A percentile compares a stretch with the other conserved stretches of the same genome.
Conservation (phyloP, 2,329 filamentous ascomycete species). For the Aspergillus glaucus region DNA sequence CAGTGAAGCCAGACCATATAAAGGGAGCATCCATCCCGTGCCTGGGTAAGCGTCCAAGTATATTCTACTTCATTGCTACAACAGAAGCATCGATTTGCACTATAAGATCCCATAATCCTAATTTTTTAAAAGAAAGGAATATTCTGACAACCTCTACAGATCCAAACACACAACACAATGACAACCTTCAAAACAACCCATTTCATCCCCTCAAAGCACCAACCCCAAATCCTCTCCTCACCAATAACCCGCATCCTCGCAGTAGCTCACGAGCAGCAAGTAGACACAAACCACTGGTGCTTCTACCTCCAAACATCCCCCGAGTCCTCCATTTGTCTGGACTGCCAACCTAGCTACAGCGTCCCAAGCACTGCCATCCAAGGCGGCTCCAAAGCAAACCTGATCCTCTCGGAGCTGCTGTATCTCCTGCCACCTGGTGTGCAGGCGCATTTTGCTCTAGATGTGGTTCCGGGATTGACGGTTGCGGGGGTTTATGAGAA, state of each 20-base stretch:
- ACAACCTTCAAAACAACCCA: conserved; percentile 6
- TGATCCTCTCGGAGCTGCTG: conserved; percentile 12
- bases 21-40: no score
- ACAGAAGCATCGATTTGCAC: no score
- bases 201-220: conserved; percentile 6
- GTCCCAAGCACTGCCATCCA: conserved; percentile 11
- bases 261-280: conserved; percentile 6
- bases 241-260: conserved; percentile 5
- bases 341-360: conserved; percentile 16
- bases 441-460: conserved; percentile 6
- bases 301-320: conserved; percentile 14
- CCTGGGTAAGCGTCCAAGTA: no score
- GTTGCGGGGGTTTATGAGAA: conserved; percentile 6
- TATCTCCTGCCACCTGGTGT: background rate
- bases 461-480: conserved; percentile 2
- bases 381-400: conserved; percentile 16
- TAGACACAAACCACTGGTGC: conserved; percentile 15
- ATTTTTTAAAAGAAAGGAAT: no score
- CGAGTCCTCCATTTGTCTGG: conserved; percentile 17
- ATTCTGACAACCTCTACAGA: background rate
- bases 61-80: no score
- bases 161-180: background rate
- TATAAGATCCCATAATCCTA: no score
- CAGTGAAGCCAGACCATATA: no score
- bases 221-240: conserved; percentile 5